Percentiles rank a stretch among this genome's conserved stretches.
These are phyloP conservation scores for Suhomyces sp. DNA, from an alignment of 805 yeast genomes.

Conservation along the genomic window DNA sequence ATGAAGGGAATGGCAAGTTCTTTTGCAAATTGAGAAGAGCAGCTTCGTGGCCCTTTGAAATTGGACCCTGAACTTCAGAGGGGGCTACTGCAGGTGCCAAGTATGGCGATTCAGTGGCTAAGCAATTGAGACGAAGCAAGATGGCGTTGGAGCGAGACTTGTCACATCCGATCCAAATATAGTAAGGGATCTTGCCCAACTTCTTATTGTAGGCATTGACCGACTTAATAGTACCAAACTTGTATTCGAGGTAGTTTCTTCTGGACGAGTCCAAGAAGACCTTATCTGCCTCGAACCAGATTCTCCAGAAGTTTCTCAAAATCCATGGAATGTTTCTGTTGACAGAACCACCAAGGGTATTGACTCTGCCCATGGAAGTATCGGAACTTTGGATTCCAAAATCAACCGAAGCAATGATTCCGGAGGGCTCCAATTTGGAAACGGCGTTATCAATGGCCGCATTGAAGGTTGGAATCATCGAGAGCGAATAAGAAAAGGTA, in stretches of 20 bases:
- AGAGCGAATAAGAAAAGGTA: conserved; percentile 76
- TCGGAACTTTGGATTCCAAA: conserved; percentile 74
- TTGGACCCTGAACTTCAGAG: conserved; percentile 32
- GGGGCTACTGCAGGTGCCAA: conserved; percentile 50
- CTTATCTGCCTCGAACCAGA: conserved; percentile 84
- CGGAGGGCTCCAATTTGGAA: conserved; percentile 49
- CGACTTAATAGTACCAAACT: conserved; percentile 77
- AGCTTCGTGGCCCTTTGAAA: conserved; percentile 75
- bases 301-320: conserved; percentile 76
- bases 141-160: conserved; percentile 33
- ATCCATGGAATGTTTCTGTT: conserved; percentile 76
- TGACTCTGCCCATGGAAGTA: conserved; percentile 62
- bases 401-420: conserved; percentile 70
- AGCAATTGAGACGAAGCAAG: conserved; percentile 66
- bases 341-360: conserved; percentile 71
- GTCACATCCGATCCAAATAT: conserved; percentile 72
- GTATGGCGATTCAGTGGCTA: conserved; percentile 81
- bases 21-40: conserved; percentile 59
- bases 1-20: conserved; percentile 74
- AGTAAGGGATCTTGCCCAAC: conserved; percentile 76
- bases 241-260: conserved; percentile 79
- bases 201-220: conserved; percentile 61
- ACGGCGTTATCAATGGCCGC: conserved; percentile 72
- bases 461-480: conserved; percentile 83
- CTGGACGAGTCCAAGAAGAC: conserved; percentile 77